Evolutionary conservation across 805 yeast species (phyloP), one percentile per base, ranked within the genome.

Genomic region (Schwanniomyces pseudopolymorphus): DNA sequence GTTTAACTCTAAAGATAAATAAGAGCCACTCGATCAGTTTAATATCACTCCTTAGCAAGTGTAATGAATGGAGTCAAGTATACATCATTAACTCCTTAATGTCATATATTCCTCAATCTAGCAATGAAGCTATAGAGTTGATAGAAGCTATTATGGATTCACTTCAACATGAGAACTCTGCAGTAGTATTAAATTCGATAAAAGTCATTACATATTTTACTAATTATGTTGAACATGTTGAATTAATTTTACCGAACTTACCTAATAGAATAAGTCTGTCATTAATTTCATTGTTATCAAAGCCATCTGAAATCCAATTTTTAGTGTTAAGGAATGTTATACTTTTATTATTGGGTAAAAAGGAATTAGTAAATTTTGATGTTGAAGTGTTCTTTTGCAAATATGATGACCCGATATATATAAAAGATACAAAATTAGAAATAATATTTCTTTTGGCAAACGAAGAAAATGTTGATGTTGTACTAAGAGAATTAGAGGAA

Each of bases 371-470:
- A 35, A 65, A 72, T 21, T 70, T 87, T 44, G 94, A 87, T 51
- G 89, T 88, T n/a, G 79, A 82, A 44, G 79, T 82, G 67, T 89
- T 91, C 60, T 90, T 89, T 65, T 85, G 94, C 66, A 83, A 82
- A 48, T 87, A 80, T 56, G 85, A 87, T 61, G 97, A 91, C 61
- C 94, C 96, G 1, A 81, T 87, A 19, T 92, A 88, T 61, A 83
- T 92, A 59, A 89, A 90, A 62, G 92, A 89, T 56, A 87, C 97
- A 4, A 92, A 92, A 59, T 70, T 92, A 39, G 97, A 92, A 60
- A 85, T 94, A 48, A 82, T 92, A 19, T 88, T 87, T 55, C 70
- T 89, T 31, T 69, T 92, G 40, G 95, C 97, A 1, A 78, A 81
- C 57, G 83, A 80, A 44, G 52, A 63, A 8, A 87, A 87, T 55